These are phyloP conservation scores for Talaromyces albobiverticillius DNA, from an alignment of 2,329 filamentous ascomycete genomes.

Conservation along the genomic window DNA sequence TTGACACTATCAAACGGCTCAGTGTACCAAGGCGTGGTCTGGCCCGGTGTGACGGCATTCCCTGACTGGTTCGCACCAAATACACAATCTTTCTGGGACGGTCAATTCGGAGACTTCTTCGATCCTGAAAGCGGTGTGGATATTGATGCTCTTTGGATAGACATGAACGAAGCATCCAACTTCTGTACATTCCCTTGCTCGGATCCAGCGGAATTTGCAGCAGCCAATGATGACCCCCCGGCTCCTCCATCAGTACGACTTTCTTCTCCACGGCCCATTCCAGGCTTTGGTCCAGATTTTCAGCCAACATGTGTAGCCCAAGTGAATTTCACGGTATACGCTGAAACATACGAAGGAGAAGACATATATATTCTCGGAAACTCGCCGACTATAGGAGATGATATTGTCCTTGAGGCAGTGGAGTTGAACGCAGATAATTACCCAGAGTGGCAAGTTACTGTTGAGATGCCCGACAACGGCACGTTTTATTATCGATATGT, in stretches of 20 bases:
- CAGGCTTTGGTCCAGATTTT: constrained; percentile 67
- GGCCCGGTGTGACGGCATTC: constrained; percentile 70
- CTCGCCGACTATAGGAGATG: constrained; percentile 8
- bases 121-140: constrained; percentile 62
- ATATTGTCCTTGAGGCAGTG: constrained; percentile 4
- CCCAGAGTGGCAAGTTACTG: constrained; percentile 14
- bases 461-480: constrained; percentile 13
- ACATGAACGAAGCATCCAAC: constrained; percentile 61
- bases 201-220: constrained; percentile 51
- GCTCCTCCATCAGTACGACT: constrained; percentile 60
- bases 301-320: constrained; percentile 49
- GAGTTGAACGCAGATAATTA: constrained; percentile 12
- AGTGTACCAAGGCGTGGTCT: constrained; percentile 62
- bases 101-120: constrained; percentile 66
- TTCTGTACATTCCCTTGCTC: constrained; percentile 57
- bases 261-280: constrained; percentile 63
- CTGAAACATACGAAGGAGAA: constrained; percentile 10
- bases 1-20: constrained; percentile 54
- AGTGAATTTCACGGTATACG: constrained; percentile 7
- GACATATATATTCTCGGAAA: constrained; percentile 13
- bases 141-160: constrained; percentile 76
- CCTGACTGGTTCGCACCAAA: constrained; percentile 74
- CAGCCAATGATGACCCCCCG: constrained; percentile 51
- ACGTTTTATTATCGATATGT: constrained; percentile 17
- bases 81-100: constrained; percentile 66